Evolutionary conservation across 23 red algal species (phyloP), one percentile per base, ranked within the genome.

Genomic region (Cyanidiococcus yangmingshanensis): DNA sequence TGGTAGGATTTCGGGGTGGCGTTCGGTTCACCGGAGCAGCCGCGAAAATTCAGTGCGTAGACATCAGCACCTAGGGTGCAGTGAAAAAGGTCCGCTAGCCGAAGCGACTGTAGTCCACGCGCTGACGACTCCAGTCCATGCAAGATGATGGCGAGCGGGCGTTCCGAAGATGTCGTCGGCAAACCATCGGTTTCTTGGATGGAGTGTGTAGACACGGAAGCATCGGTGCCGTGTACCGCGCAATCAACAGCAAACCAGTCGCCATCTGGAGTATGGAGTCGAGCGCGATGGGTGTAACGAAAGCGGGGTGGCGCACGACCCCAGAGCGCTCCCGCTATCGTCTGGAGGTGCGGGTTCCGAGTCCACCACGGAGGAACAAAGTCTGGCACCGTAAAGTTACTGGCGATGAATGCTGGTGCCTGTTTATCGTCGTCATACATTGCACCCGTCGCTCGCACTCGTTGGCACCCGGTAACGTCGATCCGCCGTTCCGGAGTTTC

Each of bases 111-210:
- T 16, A 74, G 18, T 0, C 75, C 74, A 24, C 25, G 1, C 1
- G 88, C 67, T 59, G 68, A 87, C 35, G 84, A 89, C 79, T 97
- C 93, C 26, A 97, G 87, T 0, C 93, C 93, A 50, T 90, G 87
- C 0, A 83, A 79, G 2, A 97, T 82, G 21, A 97, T 77, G 25
- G 82, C 93, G 2, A 86, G 77, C 39, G 85, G 85, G 25, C 68
- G 82, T 1, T 39, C 30, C 15, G 57, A 37, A 18, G 39, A 15
- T 16, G 57, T 37, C 33, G 67, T 2, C 26, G 40, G 59, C 38
- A 15, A 30, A 50, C n/a, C 12, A 0, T 29, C 37, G 31, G 12
- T 0, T 12, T 30, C 36, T 39, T 57, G 57, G 58, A 50, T 45
- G 58, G 29, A 77, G 68, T 37, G 67, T n/a, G 54, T 67, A 45